These are phyloP conservation scores for Pythium utonaiense DNA, from an alignment of 352 stramenopile species.

Conservation along the genomic window DNA sequence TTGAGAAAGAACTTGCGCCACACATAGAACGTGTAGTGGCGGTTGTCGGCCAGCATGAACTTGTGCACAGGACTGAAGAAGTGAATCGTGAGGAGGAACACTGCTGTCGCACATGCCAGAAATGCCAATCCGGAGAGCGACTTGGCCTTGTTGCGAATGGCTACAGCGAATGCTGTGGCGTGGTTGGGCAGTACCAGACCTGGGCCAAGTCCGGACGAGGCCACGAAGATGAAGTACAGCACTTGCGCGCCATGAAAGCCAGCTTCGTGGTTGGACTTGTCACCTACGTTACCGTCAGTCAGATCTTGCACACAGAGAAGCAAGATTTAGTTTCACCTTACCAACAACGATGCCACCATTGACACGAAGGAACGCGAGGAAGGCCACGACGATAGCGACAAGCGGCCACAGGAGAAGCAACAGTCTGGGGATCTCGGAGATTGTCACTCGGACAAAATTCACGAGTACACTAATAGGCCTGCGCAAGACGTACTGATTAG, in stretches of 20 bases:
- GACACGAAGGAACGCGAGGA: constrained; percentile 56
- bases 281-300: constrained; percentile 31
- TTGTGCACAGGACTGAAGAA: constrained; percentile 81
- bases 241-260: constrained; percentile 72
- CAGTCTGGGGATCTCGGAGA: constrained; percentile 48
- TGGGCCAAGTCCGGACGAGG: constrained; percentile 52
- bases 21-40: constrained; percentile 92
- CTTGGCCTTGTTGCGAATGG: constrained; percentile 32
- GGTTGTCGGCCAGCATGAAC: constrained; percentile 91
- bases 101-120: constrained; percentile 18
- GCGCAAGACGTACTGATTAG: not conserved
- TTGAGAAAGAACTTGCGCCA: constrained; percentile 87
- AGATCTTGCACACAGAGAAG: not conserved
- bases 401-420: constrained; percentile 73
- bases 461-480: constrained; percentile 45
- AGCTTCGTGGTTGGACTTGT: constrained; percentile 82
- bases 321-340: constrained; percentile 21
- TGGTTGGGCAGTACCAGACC: constrained; percentile 37
- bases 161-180: constrained; percentile 32
- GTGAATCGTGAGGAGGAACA: constrained; percentile 41
- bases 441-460: constrained; percentile 55
- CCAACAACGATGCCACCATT: constrained; percentile 83
- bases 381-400: constrained; percentile 46
- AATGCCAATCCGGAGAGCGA: constrained; percentile 33
- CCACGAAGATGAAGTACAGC: constrained; percentile 73